Base-by-base conservation (phyloP, 441 rosid species). In the Kokia cookei region DNA sequence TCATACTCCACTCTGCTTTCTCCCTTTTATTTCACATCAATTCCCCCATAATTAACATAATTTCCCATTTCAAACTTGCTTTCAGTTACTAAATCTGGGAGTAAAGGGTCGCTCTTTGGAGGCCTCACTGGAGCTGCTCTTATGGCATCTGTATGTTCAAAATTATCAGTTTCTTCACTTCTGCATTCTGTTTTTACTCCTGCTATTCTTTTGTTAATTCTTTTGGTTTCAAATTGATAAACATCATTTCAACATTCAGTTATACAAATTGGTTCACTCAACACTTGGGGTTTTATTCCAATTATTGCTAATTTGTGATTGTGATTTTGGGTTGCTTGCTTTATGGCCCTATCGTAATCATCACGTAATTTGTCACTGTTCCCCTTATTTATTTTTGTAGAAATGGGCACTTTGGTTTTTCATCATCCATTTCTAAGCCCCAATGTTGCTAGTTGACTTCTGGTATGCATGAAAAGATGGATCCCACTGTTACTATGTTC, bases 51-150 rank as follows among this genome's bases (percentile, higher is more conserved):
- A 15, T 40, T 50, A 4, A 11, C 45, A 11, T 65, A 67, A 55
- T 65, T n/a, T 17, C 27, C 7, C 58, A 42, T 19, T 71, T 69
- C 63, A 57, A 63, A 62, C 63, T 70, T 80, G 79, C 51, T 17
- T 76, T 73, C 83, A 91, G 97, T 80, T 81, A 65, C 69, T 43
- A 88, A 73, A 79, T 93, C 97, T 15, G 89, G 89, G 74, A 91
- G 97, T 79, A 90, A 90, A 47, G 93, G 93, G 12, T 93, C 98
- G 22, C 90, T 91, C 40, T 84, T 85, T 55, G 97, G 98, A 0
- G 95, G 98, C 66, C 79, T 90, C 69, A 85, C 91, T 2, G 93
- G 97, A n/a, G 91, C 90, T 27, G 82, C 89, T 74, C 88, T 91
- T 45, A 88, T 87, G 93, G 84, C 90, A 65, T 76, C 90, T 72